A percentile compares a stretch with the other conserved stretches of the same genome.
Evolutionary conservation across 805 yeast species (phyloP).

Genomic region (Kluyveromyces nonfermentans): DNA sequence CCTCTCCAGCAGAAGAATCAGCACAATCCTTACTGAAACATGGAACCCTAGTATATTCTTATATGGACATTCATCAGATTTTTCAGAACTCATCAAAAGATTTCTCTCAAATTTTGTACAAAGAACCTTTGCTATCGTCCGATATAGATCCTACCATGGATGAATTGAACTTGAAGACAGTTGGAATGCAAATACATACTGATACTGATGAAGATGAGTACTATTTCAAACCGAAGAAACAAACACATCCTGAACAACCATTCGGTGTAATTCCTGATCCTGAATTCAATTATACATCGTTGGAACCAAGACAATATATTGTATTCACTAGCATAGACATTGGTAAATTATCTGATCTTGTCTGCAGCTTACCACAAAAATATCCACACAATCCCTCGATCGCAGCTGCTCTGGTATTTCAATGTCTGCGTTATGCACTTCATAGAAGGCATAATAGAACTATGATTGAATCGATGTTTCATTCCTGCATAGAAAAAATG

Average conservation of each 20-base stretch:
- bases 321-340: slow-evolving; percentile 54
- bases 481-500: slow-evolving; percentile 51
- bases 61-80: slow-evolving; percentile 45
- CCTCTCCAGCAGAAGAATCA: slow-evolving; percentile 19
- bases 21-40: slow-evolving; percentile 53
- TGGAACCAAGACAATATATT: slow-evolving; percentile 45
- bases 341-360: slow-evolving; percentile 61
- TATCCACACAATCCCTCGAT: slow-evolving; percentile 38
- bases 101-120: slow-evolving; percentile 5
- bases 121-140: slow-evolving; percentile 9
- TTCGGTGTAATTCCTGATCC: slow-evolving; percentile 32
- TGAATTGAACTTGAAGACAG: slow-evolving; percentile 33
- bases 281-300: slow-evolving; percentile 38
- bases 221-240: slow-evolving; percentile 1
- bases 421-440: slow-evolving; percentile 61
- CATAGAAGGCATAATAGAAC: slow-evolving; percentile 44
- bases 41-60: slow-evolving; percentile 47
- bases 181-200: slow-evolving; percentile 24
- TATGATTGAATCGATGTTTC: slow-evolving; percentile 49
- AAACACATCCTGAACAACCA: slow-evolving; percentile 5
- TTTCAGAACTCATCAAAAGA: slow-evolving; percentile 18
- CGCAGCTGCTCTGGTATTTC: slow-evolving; percentile 64
- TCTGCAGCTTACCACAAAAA: slow-evolving; percentile 50
- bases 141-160: slow-evolving; percentile 28
- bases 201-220: slow-evolving; percentile 1